Percentiles rank a stretch among this genome's conserved stretches.
Evolutionary conservation across 345 rosid genomes (phyloP).

Genomic region (Toxicodendron radicans): DNA sequence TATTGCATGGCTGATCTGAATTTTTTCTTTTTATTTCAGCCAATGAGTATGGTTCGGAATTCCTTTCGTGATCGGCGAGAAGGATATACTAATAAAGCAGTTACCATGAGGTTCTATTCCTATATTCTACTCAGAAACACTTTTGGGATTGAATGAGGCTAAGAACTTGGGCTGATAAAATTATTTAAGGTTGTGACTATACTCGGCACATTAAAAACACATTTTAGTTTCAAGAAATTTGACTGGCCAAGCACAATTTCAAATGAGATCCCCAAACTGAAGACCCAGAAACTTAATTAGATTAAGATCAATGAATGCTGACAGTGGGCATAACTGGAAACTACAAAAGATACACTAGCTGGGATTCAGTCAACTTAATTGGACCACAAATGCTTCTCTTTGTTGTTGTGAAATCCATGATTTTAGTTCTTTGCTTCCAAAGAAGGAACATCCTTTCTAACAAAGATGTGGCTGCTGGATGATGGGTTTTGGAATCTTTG

Average conservation of each 20-base stretch:
- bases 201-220: too few relatives aligned
- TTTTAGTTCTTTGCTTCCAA: background rate
- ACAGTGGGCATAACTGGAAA: too few relatives aligned
- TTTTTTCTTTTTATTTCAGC: conserved; percentile 53
- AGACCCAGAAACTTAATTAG: too few relatives aligned
- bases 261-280: too few relatives aligned
- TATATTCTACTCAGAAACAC: background rate
- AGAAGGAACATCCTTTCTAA: background rate
- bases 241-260: too few relatives aligned
- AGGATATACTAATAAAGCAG: conserved; percentile 88
- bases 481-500: background rate
- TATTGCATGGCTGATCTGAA: conserved; percentile 22
- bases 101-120: conserved; percentile 64
- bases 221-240: too few relatives aligned
- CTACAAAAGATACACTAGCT: too few relatives aligned
- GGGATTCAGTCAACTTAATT: too few relatives aligned
- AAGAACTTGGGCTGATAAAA: background rate
- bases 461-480: background rate
- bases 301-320: too few relatives aligned
- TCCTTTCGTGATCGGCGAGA: conserved; percentile 83
- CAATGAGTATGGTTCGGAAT: conserved; percentile 74
- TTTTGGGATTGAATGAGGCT: background rate
- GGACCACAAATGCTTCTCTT: background rate
- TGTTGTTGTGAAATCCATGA: background rate
- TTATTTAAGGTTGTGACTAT: conserved; percentile 9